Conservation (phyloP, 2,329 filamentous ascomycete species). For the Phyllosticta citrichinensis region DNA sequence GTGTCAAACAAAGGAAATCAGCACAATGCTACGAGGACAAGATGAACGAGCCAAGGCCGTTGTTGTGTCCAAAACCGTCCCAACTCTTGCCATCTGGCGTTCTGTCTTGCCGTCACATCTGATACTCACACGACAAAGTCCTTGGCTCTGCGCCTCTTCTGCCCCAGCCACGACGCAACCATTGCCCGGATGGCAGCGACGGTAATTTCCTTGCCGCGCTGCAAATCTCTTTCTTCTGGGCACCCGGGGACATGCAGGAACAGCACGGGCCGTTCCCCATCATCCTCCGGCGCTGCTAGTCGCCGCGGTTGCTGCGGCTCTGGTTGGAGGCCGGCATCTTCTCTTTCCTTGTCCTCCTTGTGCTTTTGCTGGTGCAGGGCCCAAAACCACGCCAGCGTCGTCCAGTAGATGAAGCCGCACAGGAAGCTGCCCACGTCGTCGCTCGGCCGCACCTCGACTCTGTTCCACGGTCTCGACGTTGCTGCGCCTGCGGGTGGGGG, state of each 20-base stretch:
- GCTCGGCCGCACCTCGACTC: conserved; percentile 25
- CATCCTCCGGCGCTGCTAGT: background rate
- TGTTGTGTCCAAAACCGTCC: no score
- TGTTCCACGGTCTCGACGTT: background rate
- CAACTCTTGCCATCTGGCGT: no score
- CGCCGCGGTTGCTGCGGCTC: background rate
- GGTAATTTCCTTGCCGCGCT: conserved; percentile 21
- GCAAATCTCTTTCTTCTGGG: conserved; percentile 23
- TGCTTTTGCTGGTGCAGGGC: conserved; percentile 13
- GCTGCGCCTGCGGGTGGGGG: background rate
- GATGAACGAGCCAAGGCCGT: no score
- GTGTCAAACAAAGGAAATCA: no score
- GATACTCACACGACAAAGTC: background rate
- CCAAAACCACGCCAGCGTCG: conserved; percentile 26
- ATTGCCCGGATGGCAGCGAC: conserved; percentile 26
- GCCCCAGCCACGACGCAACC: conserved; percentile 21
- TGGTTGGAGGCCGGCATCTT: background rate
- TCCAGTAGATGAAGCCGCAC: conserved; percentile 37
- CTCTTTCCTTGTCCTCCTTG: background rate
- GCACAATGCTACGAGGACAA: no score
- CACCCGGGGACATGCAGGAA: conserved; percentile 35
- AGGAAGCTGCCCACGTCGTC: conserved; percentile 34
- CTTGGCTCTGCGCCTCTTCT: background rate
- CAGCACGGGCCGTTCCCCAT: conserved; percentile 22
- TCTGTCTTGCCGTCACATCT: background rate